phyloP scores from a whole-genome alignment of 2,329 filamentous ascomycete genomes.

The Xylaria sp. region DNA sequence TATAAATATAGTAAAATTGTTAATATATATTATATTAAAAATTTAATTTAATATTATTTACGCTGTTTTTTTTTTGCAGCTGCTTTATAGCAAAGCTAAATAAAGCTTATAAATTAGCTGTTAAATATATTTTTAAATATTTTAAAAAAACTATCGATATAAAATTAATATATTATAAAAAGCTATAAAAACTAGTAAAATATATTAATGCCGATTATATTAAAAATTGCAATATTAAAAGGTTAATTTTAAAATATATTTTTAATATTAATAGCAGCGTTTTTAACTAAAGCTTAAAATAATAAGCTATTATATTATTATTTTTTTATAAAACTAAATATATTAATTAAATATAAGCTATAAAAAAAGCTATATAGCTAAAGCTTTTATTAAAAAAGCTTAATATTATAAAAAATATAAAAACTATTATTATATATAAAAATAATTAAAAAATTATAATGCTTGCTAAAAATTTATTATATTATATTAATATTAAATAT shows the following conservation, averaged over 20 bases:
- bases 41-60: background rate
- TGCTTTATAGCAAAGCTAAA: background rate
- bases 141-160: slow-evolving; percentile 1
- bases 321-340: background rate
- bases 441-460: no score
- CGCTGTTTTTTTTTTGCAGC: background rate
- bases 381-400: background rate
- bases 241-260: background rate
- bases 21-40: slow-evolving; percentile 2
- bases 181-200: background rate
- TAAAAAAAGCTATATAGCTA: slow-evolving; percentile 5
- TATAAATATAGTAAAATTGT: background rate
- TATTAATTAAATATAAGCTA: background rate
- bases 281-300: background rate
- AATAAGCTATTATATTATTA: no score
- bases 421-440: no score
- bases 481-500: slow-evolving; percentile 4
- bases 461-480: slow-evolving; percentile 6
- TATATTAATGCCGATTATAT: background rate
- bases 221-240: no score
- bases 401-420: background rate
- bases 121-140: background rate
- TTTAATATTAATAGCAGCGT: no score
- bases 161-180: background rate
- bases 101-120: background rate